phyloP scores from a whole-genome alignment of 257 asterid genomes.

The Voacanga thouarsii region DNA sequence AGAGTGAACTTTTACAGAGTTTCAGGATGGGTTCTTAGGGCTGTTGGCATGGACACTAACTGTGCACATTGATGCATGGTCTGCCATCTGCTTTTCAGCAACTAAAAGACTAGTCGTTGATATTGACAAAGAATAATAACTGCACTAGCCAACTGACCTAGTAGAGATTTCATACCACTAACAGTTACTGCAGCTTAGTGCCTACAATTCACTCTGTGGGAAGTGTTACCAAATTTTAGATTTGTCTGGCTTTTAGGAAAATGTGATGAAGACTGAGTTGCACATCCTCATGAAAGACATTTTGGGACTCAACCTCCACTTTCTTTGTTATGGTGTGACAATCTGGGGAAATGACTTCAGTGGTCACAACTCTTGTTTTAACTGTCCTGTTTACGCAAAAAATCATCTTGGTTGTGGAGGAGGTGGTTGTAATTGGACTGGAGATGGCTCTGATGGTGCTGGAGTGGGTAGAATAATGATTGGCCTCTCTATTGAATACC shows the following conservation, averaged over 20 bases:
- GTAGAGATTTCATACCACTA: slow-evolving; percentile 13
- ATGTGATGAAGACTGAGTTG: slow-evolving; percentile 14
- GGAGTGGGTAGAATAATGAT: slow-evolving; percentile 54
- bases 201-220: slow-evolving; percentile 5
- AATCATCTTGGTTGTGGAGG: slow-evolving; percentile 68
- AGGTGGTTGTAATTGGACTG: slow-evolving; percentile 48
- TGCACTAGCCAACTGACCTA: slow-evolving; percentile 8
- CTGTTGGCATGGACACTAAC: background rate
- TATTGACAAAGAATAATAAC: slow-evolving; percentile 15
- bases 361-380: background rate
- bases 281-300: slow-evolving; percentile 5
- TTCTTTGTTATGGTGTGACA: background rate
- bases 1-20: background rate
- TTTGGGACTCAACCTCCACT: slow-evolving; percentile 3
- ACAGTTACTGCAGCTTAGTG: slow-evolving; percentile 7
- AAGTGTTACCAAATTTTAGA: slow-evolving; percentile 11
- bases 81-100: background rate
- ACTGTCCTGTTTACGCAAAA: slow-evolving; percentile 9
- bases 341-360: background rate
- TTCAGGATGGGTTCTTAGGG: slow-evolving; percentile 12
- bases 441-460: slow-evolving; percentile 42
- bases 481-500: slow-evolving; percentile 73
- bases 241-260: slow-evolving; percentile 2
- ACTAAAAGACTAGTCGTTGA: background rate
- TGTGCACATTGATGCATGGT: background rate